Base-by-base conservation (phyloP, 768 basidiomycete genomes). In the Leccinum aurantiacum region DNA sequence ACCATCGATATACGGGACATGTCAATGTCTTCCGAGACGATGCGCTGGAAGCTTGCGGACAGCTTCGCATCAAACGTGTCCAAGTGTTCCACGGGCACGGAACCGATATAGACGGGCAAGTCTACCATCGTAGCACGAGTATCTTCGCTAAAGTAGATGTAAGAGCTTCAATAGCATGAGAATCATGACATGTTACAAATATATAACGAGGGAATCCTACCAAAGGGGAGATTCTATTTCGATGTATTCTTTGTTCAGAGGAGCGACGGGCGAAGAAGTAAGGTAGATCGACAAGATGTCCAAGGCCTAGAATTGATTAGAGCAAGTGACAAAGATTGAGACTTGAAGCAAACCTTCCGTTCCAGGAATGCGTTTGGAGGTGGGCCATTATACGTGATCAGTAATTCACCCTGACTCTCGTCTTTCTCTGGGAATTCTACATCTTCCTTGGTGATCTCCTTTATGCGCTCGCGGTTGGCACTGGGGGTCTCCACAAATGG, bases 381-480 rank as follows among this genome's bases (percentile, higher is more conserved):
- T n/a, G 93, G 91, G 4, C 95, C 96, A 60, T 89, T 78, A 75
- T 87, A 95, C 37, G 77, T 82, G 52, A 98, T 81, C 19, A 82
- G 75, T 7, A 98, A 69, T 77, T 98, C 95, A 37, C 97, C 96
- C 67, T 93, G 84, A 79, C 90, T 91, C 78, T 98, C 96, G 67
- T 98, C 95, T 73, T 93, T 87, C 76, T 98, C 97, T 11, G 97
- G 96, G 69, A 99, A 99, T 68, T 95, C 92, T 17, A 98, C 86
- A 0, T 80, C 77, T 61, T 90, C 83, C 60, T 81, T 85, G 47
- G 79, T 72, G 4, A 86, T 83, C 49, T 78, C 65, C 37, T 79
- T 69, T 19, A 91, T 82, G 7, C 80, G 79, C 38, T 76, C 77
- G 24, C 86, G 78, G n/a, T 74, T 72, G 6, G 89, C 86, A 63